Conservation (phyloP, 106 monocot genomes). For the Dendrobium huoshanense region DNA sequence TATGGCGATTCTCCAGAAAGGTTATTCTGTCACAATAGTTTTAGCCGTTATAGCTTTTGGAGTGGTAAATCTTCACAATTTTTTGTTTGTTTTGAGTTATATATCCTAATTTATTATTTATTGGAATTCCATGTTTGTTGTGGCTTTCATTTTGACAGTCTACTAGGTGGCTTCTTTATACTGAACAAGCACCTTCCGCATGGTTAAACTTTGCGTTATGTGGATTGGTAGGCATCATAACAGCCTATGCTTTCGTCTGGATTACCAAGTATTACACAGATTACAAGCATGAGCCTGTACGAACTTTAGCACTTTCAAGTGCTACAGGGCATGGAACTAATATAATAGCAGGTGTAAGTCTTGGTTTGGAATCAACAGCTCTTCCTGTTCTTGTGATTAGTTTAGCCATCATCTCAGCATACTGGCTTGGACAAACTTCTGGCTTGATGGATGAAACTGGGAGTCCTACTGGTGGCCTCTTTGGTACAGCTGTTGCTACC, state of each 20-base stretch:
- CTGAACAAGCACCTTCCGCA: slow-evolving; percentile 91
- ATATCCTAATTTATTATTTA: neutral
- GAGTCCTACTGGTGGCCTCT: slow-evolving; percentile 79
- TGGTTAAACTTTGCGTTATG: slow-evolving; percentile 95
- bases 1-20: slow-evolving; percentile 92
- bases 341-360: slow-evolving; percentile 93
- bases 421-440: slow-evolving; percentile 86
- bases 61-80: slow-evolving; percentile 46
- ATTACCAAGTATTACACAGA: slow-evolving; percentile 99
- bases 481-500: slow-evolving; percentile 98
- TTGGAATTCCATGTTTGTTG: neutral
- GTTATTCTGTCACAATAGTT: slow-evolving; percentile 88
- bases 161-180: slow-evolving; percentile 93
- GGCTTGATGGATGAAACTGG: slow-evolving; percentile 86
- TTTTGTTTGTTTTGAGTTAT: neutral
- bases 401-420: slow-evolving; percentile 75
- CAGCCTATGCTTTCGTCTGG: slow-evolving; percentile 88
- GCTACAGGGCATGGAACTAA: slow-evolving; percentile 97
- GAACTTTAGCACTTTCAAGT: slow-evolving; percentile 75
- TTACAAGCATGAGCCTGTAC: slow-evolving; percentile 95
- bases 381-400: slow-evolving; percentile 98
- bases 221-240: slow-evolving; percentile 90
- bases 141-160: slow-evolving; percentile 41
- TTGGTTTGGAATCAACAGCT: slow-evolving; percentile 93
- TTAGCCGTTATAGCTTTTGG: slow-evolving; percentile 88